Evolutionary conservation across 306 rosid species (phyloP), one percentile per base, ranked within the genome.

Genomic region (Bauhinia variegata): DNA sequence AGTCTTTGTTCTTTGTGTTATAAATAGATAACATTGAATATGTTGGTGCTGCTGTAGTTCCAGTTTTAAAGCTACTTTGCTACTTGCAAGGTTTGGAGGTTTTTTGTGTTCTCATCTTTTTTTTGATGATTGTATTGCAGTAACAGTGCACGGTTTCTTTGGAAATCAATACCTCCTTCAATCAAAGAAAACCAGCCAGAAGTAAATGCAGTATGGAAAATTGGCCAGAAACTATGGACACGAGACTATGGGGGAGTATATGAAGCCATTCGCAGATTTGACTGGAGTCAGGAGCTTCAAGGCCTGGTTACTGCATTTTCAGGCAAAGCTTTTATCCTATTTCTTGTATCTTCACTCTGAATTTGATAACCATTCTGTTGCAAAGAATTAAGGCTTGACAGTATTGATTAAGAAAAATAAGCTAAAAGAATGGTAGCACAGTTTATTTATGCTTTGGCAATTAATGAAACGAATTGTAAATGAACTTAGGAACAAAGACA

Each of bases 71-170:
- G 9, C 10, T 7, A 4, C 33, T 78, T 49, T 52, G 43, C 10
- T 62, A 10, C 54, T 30, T 14, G 15, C 32, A 17, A 49, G 3
- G 17, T 55, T 67, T 34, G 52, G 34, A 44, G 28, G 71, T 6
- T 37, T n/a, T 28, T 1, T 54, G 49, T 38, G 37, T 60, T 64
- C 5, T 5, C 31, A 5, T 56, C 32, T 28, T 48, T 81, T 54
- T 32, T 49, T 43, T 64, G 70, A 77, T 67, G 75, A 72, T 75
- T 56, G 28, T 23, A 23, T 78, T 86, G 79, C 95, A 95, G 99
- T 67, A 90, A 88, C 47, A 88, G 91, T 75, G 88, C 91, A 11
- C 89, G 95, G 58, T 95, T 88, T 82, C 89, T 95, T 8, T 95
- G 99, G 99, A 90, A 95, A 76, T 73, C 87, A 3, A 85, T 88